Evolutionary conservation across 805 yeast genomes (phyloP), one percentile per base, ranked within the genome.

Genomic region (Cyberlindnera amylophila): DNA sequence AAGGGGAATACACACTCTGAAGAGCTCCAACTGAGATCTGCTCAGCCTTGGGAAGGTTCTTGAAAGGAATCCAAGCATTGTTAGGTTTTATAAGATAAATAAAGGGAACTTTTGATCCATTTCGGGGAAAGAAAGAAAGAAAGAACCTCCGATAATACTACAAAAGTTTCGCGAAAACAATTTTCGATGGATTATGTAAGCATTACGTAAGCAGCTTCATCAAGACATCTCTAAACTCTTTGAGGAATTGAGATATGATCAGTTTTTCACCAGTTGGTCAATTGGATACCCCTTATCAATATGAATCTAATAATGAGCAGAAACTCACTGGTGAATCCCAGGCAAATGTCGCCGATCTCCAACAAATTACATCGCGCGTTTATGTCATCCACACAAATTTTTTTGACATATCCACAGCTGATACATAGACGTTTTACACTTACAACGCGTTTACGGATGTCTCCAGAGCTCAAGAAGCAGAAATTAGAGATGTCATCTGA

Each of bases 21-120:
- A 75, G 6, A 75, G 69, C 48, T 76, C 81, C 40, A 76, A 63
- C 55, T 74, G 79, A 0, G 79, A 67, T 54, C 81, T 67, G 7
- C 72, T 70, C 33, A 63, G 61, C 41, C 45, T 61, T 6, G 55
- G 52, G 36, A 52, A 49, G 4, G 43, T 3, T 34, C 33, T 47
- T 7, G 42, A 30, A 14, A 47, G 38, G 17, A 44, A 34, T 5
- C 41, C 31, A 17, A 47, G n/a, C 45, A 36, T 38, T 16, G n/a
- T 19, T 9, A 6, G 6, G 21, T 29, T 17, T 6, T 32, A 5
- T 32, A 23, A 23, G 27, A 7, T 23, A 8, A n/a, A n/a, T n/a
- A n/a, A n/a, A n/a, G n/a, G n/a, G n/a, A n/a, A n/a, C n/a, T n/a
- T n/a, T n/a, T n/a, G n/a, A n/a, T n/a, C n/a, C n/a, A n/a, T n/a